Evolutionary conservation across 2,329 filamentous ascomycete genomes (phyloP).

Genomic region (Fusarium humuli): DNA sequence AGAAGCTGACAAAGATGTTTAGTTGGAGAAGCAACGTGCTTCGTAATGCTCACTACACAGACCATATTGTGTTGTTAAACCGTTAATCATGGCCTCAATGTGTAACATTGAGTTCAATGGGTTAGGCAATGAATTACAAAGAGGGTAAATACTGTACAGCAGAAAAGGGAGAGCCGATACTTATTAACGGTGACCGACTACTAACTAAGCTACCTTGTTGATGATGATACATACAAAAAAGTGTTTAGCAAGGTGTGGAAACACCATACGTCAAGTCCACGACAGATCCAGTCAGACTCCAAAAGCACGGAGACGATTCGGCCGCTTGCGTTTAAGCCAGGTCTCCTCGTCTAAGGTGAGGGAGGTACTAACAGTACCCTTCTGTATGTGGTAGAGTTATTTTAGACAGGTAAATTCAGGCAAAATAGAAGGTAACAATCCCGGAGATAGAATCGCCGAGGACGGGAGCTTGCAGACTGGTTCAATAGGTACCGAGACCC

Average conservation of each 20-base stretch:
- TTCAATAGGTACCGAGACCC: neutral
- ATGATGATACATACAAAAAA: constrained; percentile 21
- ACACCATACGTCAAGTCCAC: constrained; percentile 37
- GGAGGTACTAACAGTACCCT: neutral
- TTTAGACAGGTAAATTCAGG: constrained; percentile 6
- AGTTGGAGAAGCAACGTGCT: constrained; percentile 36
- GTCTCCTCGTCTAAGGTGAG: constrained; percentile 12
- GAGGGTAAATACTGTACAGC: neutral
- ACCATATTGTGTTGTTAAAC: constrained; percentile 4
- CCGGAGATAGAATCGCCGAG: constrained; percentile 1
- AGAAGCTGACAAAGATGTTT: constrained; percentile 39
- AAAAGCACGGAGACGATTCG: constrained; percentile 34
- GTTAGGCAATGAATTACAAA: constrained; percentile 11
- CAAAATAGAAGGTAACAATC: constrained; percentile 12
- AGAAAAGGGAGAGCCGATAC: constrained; percentile 16
- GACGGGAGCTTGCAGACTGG: neutral
- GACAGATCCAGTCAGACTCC: constrained; percentile 31
- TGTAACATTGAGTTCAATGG: constrained; percentile 3
- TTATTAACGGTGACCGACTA: constrained; percentile 15
- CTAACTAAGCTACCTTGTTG: neutral
- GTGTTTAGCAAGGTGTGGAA: constrained; percentile 28
- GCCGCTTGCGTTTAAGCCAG: constrained; percentile 23
- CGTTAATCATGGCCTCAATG: constrained; percentile 9
- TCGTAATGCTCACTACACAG: constrained; percentile 42
- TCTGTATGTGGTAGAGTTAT: neutral